These are phyloP conservation scores for Musa itinerans DNA, from an alignment of 176 grass and related monocot genomes.

Conservation along the genomic window DNA sequence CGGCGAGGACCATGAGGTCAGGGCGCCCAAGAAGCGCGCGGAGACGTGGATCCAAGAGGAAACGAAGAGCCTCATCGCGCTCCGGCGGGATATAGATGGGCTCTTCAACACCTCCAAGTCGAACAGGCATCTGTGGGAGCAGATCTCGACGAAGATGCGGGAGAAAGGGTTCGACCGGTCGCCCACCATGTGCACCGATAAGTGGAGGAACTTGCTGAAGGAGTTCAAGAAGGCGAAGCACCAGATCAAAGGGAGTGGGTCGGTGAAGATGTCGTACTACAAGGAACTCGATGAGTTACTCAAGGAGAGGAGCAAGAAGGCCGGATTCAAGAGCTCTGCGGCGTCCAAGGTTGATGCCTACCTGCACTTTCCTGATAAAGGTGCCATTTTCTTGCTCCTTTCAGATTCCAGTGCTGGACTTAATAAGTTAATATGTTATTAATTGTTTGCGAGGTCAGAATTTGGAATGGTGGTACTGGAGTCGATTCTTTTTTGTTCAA, in stretches of 20 bases:
- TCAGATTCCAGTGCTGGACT: neutral
- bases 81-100: constrained; percentile 70
- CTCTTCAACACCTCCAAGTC: constrained; percentile 97
- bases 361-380: constrained; percentile 62
- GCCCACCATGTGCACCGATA: constrained; percentile 97
- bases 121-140: constrained; percentile 98
- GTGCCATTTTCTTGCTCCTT: neutral
- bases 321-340: constrained; percentile 24
- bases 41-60: constrained; percentile 97
- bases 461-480: neutral
- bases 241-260: constrained; percentile 47
- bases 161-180: constrained; percentile 89
- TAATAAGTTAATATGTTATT: neutral
- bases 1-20: constrained; percentile 52
- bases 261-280: constrained; percentile 87
- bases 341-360: constrained; percentile 79
- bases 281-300: constrained; percentile 97
- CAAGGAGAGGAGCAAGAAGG: constrained; percentile 54
- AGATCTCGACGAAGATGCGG: constrained; percentile 86
- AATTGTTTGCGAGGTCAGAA: neutral
- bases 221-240: constrained; percentile 98
- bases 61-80: constrained; percentile 67
- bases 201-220: constrained; percentile 95
- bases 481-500: neutral
- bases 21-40: constrained; percentile 84